Percentiles rank a stretch among this genome's conserved stretches.
phyloP scores from a whole-genome alignment of 495 filamentous ascomycete species.

The Trichoderma parareesei region DNA sequence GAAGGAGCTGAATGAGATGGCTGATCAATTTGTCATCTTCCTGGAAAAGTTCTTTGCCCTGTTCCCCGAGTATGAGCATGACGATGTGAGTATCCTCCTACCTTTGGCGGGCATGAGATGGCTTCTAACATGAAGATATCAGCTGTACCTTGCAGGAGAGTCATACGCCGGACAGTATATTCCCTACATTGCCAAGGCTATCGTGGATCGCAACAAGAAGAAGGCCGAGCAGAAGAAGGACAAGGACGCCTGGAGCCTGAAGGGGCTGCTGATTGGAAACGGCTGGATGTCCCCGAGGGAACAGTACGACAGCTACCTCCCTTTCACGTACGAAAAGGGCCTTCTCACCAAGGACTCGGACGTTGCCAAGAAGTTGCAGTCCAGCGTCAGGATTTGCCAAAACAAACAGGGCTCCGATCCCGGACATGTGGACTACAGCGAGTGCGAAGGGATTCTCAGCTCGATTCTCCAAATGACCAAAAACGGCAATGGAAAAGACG shows the following conservation, averaged over 20 bases:
- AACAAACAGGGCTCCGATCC: conserved; percentile 54
- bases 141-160: conserved; percentile 93
- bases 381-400: conserved; percentile 43
- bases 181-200: conserved; percentile 84
- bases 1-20: conserved; percentile 81
- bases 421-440: conserved; percentile 53
- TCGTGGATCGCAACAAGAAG: conserved; percentile 71
- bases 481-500: conserved; percentile 34
- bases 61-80: conserved; percentile 86
- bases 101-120: background rate
- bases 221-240: conserved; percentile 15
- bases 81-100: conserved; percentile 63
- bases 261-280: conserved; percentile 88
- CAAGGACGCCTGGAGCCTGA: conserved; percentile 63
- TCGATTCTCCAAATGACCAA: conserved; percentile 55
- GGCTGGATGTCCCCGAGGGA: conserved; percentile 89
- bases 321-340: conserved; percentile 66
- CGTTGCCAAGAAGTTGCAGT: conserved; percentile 49
- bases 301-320: conserved; percentile 84
- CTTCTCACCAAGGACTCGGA: conserved; percentile 60
- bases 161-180: conserved; percentile 97
- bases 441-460: conserved; percentile 69
- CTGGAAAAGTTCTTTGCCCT: conserved; percentile 81
- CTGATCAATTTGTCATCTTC: conserved; percentile 77
- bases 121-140: background rate